A percentile compares a stretch with the other conserved stretches of the same genome.
These are phyloP conservation scores for Raffaelea arxii DNA, from an alignment of 2,329 filamentous ascomycete species.

Conservation along the genomic window DNA sequence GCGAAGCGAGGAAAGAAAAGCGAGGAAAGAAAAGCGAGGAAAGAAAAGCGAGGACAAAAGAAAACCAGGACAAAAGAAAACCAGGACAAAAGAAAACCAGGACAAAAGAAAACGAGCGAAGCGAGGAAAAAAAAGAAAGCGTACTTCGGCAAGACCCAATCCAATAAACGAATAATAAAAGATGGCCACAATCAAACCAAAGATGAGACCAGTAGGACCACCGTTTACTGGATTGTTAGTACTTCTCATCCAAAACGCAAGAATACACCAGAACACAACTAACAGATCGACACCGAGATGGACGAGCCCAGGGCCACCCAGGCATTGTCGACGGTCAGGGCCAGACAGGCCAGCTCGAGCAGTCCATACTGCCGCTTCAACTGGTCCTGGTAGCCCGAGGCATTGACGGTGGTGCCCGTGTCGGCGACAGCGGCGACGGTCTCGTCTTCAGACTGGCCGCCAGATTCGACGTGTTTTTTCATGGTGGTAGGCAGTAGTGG, in stretches of 20 bases:
- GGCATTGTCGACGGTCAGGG: constrained; percentile 53
- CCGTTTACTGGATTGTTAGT: constrained; percentile 24
- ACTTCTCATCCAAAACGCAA: background rate
- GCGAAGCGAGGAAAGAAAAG: too few species aligned
- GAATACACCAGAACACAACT: constrained; percentile 12
- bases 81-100: background rate
- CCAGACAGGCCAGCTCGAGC: constrained; percentile 47
- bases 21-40: too few species aligned
- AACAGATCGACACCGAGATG: constrained; percentile 41
- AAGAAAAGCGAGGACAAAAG: too few species aligned
- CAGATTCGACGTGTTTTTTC: constrained; percentile 10
- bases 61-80: too few species aligned
- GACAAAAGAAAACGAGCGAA: background rate
- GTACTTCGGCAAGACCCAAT: constrained; percentile 29
- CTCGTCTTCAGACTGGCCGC: constrained; percentile 17
- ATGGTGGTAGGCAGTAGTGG: too few species aligned
- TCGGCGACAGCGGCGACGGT: constrained; percentile 22
- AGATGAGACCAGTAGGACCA: constrained; percentile 31
- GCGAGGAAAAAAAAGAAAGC: background rate
- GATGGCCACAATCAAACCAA: constrained; percentile 29
- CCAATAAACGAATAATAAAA: constrained; percentile 35
- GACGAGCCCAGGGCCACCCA: constrained; percentile 56
- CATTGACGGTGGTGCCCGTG: constrained; percentile 46
- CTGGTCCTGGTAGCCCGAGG: constrained; percentile 54
- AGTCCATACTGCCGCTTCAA: constrained; percentile 53